phyloP scores from a whole-genome alignment of 345 rosid species.

The Lagerstroemia speciosa region DNA sequence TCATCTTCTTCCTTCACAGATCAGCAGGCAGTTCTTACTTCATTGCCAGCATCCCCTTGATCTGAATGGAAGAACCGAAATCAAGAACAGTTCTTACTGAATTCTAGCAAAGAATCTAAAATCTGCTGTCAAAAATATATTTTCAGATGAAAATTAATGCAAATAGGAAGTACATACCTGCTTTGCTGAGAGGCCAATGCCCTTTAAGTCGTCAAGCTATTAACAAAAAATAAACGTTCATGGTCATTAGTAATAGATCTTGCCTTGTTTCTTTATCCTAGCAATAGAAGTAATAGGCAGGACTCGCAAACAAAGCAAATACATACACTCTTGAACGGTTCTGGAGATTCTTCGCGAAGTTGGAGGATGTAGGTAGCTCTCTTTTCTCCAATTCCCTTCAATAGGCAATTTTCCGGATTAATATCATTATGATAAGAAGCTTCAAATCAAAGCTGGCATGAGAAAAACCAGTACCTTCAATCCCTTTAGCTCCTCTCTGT shows the following conservation, averaged over 20 bases:
- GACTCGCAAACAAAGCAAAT: not conserved
- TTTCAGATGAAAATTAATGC: not conserved
- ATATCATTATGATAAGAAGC: not conserved
- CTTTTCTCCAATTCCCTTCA: conserved; percentile 79
- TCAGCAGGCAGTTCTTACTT: not conserved
- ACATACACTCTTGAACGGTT: conserved; percentile 58
- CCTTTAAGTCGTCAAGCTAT: conserved; percentile 64
- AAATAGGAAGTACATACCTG: conserved; percentile 32
- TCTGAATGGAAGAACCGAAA: not conserved
- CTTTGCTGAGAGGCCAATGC: conserved; percentile 62
- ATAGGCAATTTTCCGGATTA: not conserved
- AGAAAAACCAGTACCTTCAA: conserved; percentile 43
- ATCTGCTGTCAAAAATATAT: not conserved
- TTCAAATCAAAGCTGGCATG: not conserved
- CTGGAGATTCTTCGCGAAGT: conserved; percentile 51
- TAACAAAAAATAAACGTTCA: conserved; percentile 3
- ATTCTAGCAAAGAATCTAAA: not conserved
- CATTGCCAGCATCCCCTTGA: not conserved
- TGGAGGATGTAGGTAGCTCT: conserved; percentile 60
- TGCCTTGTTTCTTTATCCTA: not conserved
- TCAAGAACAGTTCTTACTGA: not conserved
- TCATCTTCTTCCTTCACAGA: not conserved
- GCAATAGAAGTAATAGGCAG: not conserved
- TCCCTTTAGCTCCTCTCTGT: conserved; percentile 67
- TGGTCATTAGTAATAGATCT: conserved; percentile 5